phyloP scores from a whole-genome alignment of 352 stramenopile species.

The Globisporangium cylindrosporum region DNA sequence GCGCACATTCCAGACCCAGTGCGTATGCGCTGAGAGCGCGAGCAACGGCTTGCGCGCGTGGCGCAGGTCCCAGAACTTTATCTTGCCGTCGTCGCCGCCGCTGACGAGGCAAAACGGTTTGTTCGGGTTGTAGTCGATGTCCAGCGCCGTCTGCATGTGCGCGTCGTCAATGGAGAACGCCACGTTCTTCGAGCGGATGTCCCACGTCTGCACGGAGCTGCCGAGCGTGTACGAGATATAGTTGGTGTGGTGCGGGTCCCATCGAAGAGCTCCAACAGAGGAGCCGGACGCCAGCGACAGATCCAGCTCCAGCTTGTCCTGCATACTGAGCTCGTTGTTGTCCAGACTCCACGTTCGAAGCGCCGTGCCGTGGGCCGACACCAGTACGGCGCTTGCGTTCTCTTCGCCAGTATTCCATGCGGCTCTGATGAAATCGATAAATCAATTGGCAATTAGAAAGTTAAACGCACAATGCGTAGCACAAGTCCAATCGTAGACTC shows the following conservation, averaged over 20 bases:
- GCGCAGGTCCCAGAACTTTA: conserved; percentile 99
- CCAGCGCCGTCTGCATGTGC: conserved; percentile 54
- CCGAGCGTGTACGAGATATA: conserved; percentile 67
- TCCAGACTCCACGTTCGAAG: conserved; percentile 56
- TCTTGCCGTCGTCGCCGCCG: conserved; percentile 90
- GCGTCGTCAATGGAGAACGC: conserved; percentile 53
- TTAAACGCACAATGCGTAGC: not conserved
- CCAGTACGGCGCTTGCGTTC: conserved; percentile 22
- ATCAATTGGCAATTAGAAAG: not conserved
- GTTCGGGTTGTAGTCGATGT: conserved; percentile 98
- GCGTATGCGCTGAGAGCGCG: conserved; percentile 86
- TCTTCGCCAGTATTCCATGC: conserved; percentile 39
- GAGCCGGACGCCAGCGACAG: conserved; percentile 34
- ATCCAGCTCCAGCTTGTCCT: conserved; percentile 52
- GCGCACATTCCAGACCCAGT: conserved; percentile 90
- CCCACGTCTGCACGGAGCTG: conserved; percentile 67
- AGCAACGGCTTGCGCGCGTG: conserved; percentile 74
- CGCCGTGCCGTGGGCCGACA: conserved; percentile 41
- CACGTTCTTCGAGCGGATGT: conserved; percentile 48
- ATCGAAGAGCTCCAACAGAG: conserved; percentile 43
- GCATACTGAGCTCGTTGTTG: conserved; percentile 26
- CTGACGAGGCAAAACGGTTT: conserved; percentile 92
- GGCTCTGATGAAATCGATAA: conserved; percentile 22
- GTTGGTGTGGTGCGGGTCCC: conserved; percentile 81
- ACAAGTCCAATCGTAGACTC: not conserved